Evolutionary conservation across 2,329 filamentous ascomycete species (phyloP), one percentile per base, ranked within the genome.

Genomic region (Fusarium guadeloupense): DNA sequence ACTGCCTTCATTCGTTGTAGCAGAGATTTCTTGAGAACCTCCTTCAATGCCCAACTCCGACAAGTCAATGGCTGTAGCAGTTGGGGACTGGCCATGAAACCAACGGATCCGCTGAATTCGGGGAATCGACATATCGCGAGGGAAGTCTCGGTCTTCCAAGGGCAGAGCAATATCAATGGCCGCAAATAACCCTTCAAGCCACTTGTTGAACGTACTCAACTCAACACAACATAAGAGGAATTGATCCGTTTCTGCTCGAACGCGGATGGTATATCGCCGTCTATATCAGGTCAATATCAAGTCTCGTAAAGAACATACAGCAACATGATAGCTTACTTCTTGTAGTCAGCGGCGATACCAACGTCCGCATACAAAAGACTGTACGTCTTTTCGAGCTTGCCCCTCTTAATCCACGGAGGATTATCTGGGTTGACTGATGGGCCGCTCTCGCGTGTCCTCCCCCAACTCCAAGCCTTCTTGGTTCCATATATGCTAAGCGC

Each of bases 281-380:
- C 83, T 86, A 51, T 3, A 49, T 26, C 16, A 13, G 40, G 46
- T 62, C 48, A 66, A 42, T 44, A 43, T 43, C 38, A 28, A 7
- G 9, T n/a, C 30, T 31, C 13, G 19, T 28, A 19, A 5, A 31
- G 9, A 17, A 12, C n/a, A 30, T 13, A 7, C 25, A n/a, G 34
- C 26, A n/a, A n/a, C 10, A 49, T 30, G n/a, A 9, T 34, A 48
- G 79, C 84, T 67, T 74, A 87, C 83, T 91, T 90, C 67, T 83
- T 81, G 71, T 90, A 89, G 73, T 93, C 90, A 14, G 86, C 83
- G 9, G 90, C 90, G 59, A 92, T 84, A 10, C 90, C 90, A 19
- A 89, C 85, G 73, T 93, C 90, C 19, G 89, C 90, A 71, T 92
- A 88, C 62, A 91, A 83, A 41, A 93, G 79, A 46, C 86, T 89